Evolutionary conservation across 2,329 filamentous ascomycete genomes (phyloP), one percentile per base, ranked within the genome.

Genomic region (Pseudogymnoascus sp.): DNA sequence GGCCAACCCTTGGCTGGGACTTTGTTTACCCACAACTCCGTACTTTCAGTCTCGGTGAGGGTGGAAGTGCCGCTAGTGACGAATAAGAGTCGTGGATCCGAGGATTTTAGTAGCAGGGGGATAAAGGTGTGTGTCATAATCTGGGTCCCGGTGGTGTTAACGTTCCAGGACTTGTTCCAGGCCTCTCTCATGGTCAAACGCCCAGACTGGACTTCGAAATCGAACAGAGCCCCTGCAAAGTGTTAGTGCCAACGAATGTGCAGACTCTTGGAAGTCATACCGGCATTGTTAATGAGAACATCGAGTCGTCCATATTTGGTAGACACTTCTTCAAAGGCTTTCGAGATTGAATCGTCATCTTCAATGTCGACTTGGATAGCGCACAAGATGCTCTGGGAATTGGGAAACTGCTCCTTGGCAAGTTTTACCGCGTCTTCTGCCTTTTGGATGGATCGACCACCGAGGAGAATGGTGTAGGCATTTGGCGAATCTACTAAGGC

Each of bases 61-160:
- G 74, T 74, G 1, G 76, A 71, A 0, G 75, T 74, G 2, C 78
- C 78, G 62, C 75, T 78, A 0, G 80, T 77, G 34, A 83, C 66
- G 72, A 83, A 83, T 6, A 81, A 64, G 62, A 83, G 69, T 2
- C 79, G 73, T 1, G 79, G 79, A 45, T 78, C 73, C 0, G 70
- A 64, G 0, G 77, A 78, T 57, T 77, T 75, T 11, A 81, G 69
- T 1, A 82, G 73, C 0, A 82, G 68, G 1, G 79, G 78, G 10
- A 74, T 64, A 23, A 76, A 70, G 0, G 72, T 71, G 6, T 71
- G 67, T 2, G 76, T 77, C 11, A 77, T 61, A 42, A 76, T 66
- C 29, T 75, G 71, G 0, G 75, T 76, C 51, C 79, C 76, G 0
- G 77, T 69, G 4, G 77, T 74, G 66, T 82, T 82, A 62, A 77